Evolutionary conservation across 1,139 yeast species (phyloP), one percentile per base, ranked within the genome.

Genomic region (Citeromyces siamensis): DNA sequence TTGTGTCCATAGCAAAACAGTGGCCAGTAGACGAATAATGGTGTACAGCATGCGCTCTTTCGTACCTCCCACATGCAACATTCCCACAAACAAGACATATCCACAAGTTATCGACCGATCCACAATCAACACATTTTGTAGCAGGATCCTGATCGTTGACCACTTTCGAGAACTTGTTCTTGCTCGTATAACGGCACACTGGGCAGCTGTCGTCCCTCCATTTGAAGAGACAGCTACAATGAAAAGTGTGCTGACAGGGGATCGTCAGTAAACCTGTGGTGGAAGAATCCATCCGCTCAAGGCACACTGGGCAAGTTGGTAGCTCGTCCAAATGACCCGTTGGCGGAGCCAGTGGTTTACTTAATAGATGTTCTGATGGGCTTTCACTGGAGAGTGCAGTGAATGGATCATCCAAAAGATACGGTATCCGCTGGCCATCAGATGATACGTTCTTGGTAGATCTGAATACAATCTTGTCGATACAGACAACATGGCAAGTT

Each of bases 171-270:
- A 41, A 36, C 28, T 45, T 45, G 19, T 44, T 41, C 32, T 45
- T 48, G 22, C 44, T 75, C 4, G 95, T 77, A 49, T 84, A 83
- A 27, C 97, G 62, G 53, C 96, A 88, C 5, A 88, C 86, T 0
- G 96, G 96, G 52, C 97, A 88, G 20, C 85, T 74, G 41, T 85
- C 94, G 51, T 85, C 95, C 40, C 74, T 73, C 96, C 96, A 88
- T 56, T 80, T 82, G 27, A 85, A 75, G 37, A 88, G 62, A 53
- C 96, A 88, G 46, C 73, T 83, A 48, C 95, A 86, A 54, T 88
- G 96, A 56, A 85, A 88, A 0, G 95, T 85, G 52, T 88, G 96
- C 52, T 84, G 95, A 45, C 96, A 88, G 0, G 93, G 85, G 35
- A 84, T 86, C 0, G 96, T 88, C 9, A 86, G 60, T 12, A 88